These are phyloP conservation scores for Dryadomyces quercus-mongolicae DNA, from an alignment of 2,329 filamentous ascomycete species.

Conservation along the genomic window DNA sequence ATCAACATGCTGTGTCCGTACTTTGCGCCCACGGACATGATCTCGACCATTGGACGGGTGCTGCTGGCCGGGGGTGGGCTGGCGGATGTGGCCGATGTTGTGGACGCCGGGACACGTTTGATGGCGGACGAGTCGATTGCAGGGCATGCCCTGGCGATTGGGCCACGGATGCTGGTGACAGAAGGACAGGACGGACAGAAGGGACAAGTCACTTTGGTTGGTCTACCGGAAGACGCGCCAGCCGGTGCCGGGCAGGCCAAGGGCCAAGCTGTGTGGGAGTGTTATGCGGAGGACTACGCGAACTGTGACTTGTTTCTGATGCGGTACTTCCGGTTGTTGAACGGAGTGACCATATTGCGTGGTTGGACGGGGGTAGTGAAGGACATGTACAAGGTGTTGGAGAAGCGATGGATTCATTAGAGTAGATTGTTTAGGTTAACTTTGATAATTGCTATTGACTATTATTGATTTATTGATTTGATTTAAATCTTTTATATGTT, in stretches of 20 bases:
- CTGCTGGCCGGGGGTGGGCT: constrained; percentile 43
- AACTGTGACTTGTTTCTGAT: constrained; percentile 43
- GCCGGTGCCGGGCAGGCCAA: too few species aligned
- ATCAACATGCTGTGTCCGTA: constrained; percentile 56
- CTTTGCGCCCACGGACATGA: constrained; percentile 47
- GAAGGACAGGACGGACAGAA: constrained; percentile 18
- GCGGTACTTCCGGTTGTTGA: constrained; percentile 40
- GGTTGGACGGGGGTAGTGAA: constrained; percentile 40
- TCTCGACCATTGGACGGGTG: constrained; percentile 31
- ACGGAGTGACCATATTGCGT: constrained; percentile 31
- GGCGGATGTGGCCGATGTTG: constrained; percentile 43
- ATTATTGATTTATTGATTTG: too few species aligned
- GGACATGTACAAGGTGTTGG: constrained; percentile 15
- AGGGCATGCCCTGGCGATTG: constrained; percentile 44
- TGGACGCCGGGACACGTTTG: constrained; percentile 50
- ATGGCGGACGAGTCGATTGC: constrained; percentile 43
- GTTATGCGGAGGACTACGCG: constrained; percentile 46
- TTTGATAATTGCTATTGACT: too few species aligned
- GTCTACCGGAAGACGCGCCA: too few species aligned
- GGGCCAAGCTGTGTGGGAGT: constrained; percentile 40
- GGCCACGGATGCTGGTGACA: constrained; percentile 36
- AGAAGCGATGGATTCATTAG: too few species aligned
- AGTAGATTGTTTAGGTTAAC: too few species aligned
- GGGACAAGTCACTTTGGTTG: constrained; percentile 8
- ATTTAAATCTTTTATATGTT: too few species aligned